Evolutionary conservation across 148 eudicot species (phyloP).

Genomic region (Cornus florida): DNA sequence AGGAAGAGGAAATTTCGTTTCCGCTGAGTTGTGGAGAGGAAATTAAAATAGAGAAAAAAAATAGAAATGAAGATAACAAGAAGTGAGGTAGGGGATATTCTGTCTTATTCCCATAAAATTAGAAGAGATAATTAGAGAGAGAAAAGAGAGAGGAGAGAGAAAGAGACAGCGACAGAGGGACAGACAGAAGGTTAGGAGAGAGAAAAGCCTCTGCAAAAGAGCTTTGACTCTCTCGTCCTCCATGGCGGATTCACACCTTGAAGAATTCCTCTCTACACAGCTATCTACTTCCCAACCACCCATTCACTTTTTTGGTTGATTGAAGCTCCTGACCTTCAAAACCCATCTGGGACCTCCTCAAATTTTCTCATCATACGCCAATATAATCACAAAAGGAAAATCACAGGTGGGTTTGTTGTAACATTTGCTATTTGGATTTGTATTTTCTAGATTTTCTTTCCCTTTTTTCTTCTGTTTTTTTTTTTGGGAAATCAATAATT

Average conservation of each 20-base stretch:
- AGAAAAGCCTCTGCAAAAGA: slow-evolving; percentile 12
- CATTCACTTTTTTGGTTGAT: neutral
- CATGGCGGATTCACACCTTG: slow-evolving; percentile 15
- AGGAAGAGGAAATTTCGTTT: neutral
- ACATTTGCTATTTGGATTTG: slow-evolving; percentile 7
- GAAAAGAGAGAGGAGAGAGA: too few relatives aligned
- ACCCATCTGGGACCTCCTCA: slow-evolving; percentile 3
- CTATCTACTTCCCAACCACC: neutral
- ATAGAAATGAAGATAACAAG: neutral
- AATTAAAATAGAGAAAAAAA: neutral
- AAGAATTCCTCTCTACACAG: slow-evolving; percentile 3
- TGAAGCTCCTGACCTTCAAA: neutral
- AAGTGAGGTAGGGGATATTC: neutral
- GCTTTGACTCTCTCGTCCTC: slow-evolving; percentile 19
- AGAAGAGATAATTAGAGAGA: too few relatives aligned
- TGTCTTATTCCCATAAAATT: neutral
- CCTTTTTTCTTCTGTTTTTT: too few relatives aligned
- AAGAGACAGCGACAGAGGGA: neutral
- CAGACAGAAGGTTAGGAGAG: neutral
- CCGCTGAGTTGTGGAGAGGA: neutral
- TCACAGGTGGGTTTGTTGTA: neutral
- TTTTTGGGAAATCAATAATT: neutral
- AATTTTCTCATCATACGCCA: slow-evolving; percentile 6
- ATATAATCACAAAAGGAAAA: neutral
- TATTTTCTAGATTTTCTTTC: neutral